Base-by-base conservation (phyloP, 2,329 filamentous ascomycete genomes). In the Colletotrichum spinosum region DNA sequence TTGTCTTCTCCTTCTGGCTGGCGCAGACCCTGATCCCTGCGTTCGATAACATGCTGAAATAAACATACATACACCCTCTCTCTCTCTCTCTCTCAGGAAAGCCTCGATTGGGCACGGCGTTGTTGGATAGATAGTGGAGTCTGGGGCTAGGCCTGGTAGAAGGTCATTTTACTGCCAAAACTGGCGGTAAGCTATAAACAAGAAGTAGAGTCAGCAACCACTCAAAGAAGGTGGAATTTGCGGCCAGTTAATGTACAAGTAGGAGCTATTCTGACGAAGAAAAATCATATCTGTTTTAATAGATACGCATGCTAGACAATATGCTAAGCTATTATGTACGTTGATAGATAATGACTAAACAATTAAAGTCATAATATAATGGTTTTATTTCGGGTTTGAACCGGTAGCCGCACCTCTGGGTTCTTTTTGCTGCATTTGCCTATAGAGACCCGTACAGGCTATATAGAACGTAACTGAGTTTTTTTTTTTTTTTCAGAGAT, bases 1-100 rank as follows among this genome's bases (percentile, higher is more conserved):
- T 99, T 67, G 96, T 98, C 69, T 99, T 99, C 85, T 97, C 94
- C 67, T 99, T 99, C 90, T 99, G 96, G 96, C 89, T 99, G 76
- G 96, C 96, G 63, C 96, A 99, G 85, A 98, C 96, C 37, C 85
- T 99, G 74, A 99, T 99, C 76, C 96, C 96, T 55, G 91, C 94
- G 44, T 98, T 98, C 79, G 92, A 89, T 72, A 76, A 72, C 63
- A 79, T 80, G 69, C 72, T 86, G 62, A 76, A 75, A 70, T 78
- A 74, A 70, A 69, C 59, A 55, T 41, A 55, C 25, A 44, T 25
- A 45, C 52, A 37, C 39, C 59, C 54, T 5, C 25, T 25, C 25
- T 25, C 25, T 25, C 25, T 25, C 25, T 25, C 25, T 25, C 25
- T 25, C 25, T 55, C 59, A 42, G 48, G 42, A 15, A 8, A 65